A percentile compares a stretch with the other conserved stretches of the same genome.
These are phyloP conservation scores for Ramichloridium luteum DNA, from an alignment of 2,329 filamentous ascomycete genomes.

Conservation along the genomic window DNA sequence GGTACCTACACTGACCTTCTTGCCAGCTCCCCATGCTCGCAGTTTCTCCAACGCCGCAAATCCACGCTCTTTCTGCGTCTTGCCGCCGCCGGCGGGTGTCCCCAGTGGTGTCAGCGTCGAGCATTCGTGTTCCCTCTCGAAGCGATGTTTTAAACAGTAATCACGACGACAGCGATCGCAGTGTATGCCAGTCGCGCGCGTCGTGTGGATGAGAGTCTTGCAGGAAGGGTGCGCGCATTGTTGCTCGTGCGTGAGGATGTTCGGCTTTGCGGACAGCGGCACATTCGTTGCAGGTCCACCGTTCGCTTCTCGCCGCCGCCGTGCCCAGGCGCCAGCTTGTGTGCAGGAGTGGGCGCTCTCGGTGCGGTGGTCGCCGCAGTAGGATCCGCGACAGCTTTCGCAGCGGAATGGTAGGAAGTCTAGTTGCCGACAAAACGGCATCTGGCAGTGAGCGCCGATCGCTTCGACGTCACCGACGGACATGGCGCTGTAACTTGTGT, in stretches of 20 bases:
- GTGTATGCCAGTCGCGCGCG: conserved; percentile 55
- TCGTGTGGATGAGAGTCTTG: conserved; percentile 59
- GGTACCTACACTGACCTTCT: conserved; percentile 35
- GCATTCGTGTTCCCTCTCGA: conserved; percentile 76
- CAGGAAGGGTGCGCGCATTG: conserved; percentile 56
- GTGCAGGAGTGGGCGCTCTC: conserved; percentile 66
- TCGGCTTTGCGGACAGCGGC: conserved; percentile 35
- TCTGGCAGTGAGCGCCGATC: conserved; percentile 83
- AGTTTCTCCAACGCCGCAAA: conserved; percentile 64
- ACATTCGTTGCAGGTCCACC: conserved; percentile 20
- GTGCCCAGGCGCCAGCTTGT: conserved; percentile 49
- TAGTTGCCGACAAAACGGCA: conserved; percentile 81
- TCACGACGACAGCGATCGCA: conserved; percentile 58
- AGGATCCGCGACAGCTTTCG: conserved; percentile 66
- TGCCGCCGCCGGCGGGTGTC: conserved; percentile 29
- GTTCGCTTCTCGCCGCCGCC: conserved; percentile 30
- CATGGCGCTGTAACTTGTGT: conserved; percentile 43
- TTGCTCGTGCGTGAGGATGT: conserved; percentile 50
- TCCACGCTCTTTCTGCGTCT: conserved; percentile 50
- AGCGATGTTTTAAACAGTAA: conserved; percentile 67
- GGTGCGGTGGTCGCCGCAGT: conserved; percentile 85
- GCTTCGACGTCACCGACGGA: conserved; percentile 25
- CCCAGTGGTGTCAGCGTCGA: conserved; percentile 54
- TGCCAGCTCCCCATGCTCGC: conserved; percentile 66
- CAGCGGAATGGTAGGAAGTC: conserved; percentile 94